Conservation (phyloP, 1,284 basidiomycete species). For the Cutaneotrichosporon sp. region DNA sequence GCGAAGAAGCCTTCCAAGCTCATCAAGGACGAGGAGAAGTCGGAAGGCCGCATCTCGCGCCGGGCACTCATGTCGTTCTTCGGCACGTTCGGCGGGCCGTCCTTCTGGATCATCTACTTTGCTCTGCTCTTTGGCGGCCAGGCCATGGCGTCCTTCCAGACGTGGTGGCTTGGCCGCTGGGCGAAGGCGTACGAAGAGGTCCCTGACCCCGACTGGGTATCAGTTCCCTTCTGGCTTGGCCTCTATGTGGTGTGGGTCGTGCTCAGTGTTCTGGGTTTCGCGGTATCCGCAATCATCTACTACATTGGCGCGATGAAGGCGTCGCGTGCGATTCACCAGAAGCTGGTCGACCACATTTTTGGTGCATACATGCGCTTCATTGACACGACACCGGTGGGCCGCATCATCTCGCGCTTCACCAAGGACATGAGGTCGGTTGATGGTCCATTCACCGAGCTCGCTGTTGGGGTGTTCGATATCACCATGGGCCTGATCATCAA, state of each 20-base stretch:
- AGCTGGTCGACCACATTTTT: slow-evolving; percentile 61
- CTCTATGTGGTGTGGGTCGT: slow-evolving; percentile 55
- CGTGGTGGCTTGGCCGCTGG: slow-evolving; percentile 64
- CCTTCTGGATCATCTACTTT: slow-evolving; percentile 53
- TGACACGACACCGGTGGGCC: slow-evolving; percentile 62
- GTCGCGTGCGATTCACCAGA: slow-evolving; percentile 60
- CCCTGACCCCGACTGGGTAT: slow-evolving; percentile 36
- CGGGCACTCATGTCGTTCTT: slow-evolving; percentile 54
- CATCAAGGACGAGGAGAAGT: slow-evolving; percentile 63
- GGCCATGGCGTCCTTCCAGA: slow-evolving; percentile 54
- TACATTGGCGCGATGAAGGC: slow-evolving; percentile 58
- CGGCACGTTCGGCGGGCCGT: slow-evolving; percentile 52
- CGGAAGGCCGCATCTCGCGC: slow-evolving; percentile 58
- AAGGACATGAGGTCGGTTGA: slow-evolving; percentile 59
- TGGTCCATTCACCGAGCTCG: slow-evolving; percentile 46
- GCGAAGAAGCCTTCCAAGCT: slow-evolving; percentile 41
- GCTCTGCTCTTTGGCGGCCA: slow-evolving; percentile 40
- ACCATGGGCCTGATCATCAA: slow-evolving; percentile 54
- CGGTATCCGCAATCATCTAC: slow-evolving; percentile 47
- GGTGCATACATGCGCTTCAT: slow-evolving; percentile 62
- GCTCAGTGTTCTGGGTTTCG: slow-evolving; percentile 37
- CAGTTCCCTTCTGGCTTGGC: slow-evolving; percentile 55
- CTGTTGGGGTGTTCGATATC: slow-evolving; percentile 45
- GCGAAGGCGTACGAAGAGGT: slow-evolving; percentile 59
- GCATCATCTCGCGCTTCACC: slow-evolving; percentile 63